Conservation (phyloP, 2,329 filamentous ascomycete species). For the Aureobasidium sp. region DNA sequence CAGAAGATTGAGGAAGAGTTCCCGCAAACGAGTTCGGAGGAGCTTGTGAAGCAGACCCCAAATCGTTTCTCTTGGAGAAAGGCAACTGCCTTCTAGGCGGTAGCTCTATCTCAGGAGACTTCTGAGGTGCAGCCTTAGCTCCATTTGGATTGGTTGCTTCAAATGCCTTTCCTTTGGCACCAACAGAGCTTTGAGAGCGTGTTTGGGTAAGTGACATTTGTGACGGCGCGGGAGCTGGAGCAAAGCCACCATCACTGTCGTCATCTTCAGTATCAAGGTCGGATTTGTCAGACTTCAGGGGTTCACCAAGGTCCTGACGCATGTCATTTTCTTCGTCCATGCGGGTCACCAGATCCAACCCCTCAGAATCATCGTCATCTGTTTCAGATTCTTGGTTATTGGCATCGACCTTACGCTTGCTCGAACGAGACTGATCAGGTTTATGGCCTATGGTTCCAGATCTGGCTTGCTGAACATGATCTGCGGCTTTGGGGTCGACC, state of each 20-base stretch:
- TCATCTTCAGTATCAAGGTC: slow-evolving; percentile 24
- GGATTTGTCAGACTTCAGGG: slow-evolving; percentile 20
- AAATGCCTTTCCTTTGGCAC: background rate
- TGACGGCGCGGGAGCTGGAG: slow-evolving; percentile 16
- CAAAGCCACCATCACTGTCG: slow-evolving; percentile 20
- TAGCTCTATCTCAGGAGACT: slow-evolving; percentile 20
- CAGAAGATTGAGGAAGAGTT: background rate
- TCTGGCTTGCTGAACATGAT: slow-evolving; percentile 10
- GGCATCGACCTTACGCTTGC: slow-evolving; percentile 28
- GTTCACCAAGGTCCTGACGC: slow-evolving; percentile 16
- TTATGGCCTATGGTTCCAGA: slow-evolving; percentile 15
- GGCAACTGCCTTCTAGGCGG: slow-evolving; percentile 37
- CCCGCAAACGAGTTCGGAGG: background rate
- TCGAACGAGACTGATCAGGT: slow-evolving; percentile 23
- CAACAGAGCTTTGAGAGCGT: background rate
- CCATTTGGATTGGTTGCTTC: background rate
- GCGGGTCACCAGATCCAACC: slow-evolving; percentile 40
- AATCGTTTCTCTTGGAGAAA: slow-evolving; percentile 30
- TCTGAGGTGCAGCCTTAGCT: background rate
- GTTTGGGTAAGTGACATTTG: slow-evolving; percentile 6
- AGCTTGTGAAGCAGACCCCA: background rate
- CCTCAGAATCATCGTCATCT: slow-evolving; percentile 23
- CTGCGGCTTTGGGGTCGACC: slow-evolving; percentile 44
- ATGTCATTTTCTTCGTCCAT: slow-evolving; percentile 31
- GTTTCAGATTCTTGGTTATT: slow-evolving; percentile 16